These are phyloP conservation scores for Kandelia obovata DNA, from an alignment of 345 rosid species.

Conservation along the genomic window DNA sequence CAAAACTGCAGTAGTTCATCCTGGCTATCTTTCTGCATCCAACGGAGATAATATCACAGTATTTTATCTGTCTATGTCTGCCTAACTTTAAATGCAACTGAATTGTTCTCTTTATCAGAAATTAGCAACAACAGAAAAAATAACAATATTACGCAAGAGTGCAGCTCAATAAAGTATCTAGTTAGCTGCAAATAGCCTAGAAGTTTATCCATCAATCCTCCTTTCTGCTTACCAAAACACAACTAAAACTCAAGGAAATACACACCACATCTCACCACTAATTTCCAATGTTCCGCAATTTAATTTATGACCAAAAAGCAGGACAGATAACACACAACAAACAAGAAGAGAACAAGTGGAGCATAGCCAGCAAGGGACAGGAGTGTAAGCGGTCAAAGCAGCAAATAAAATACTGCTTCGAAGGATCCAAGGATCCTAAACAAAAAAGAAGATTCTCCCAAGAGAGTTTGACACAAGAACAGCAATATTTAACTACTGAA, in stretches of 20 bases:
- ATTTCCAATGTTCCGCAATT: background rate
- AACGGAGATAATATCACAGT: no score
- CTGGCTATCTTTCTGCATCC: constrained; percentile 1
- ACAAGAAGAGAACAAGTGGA: background rate
- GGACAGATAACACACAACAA: background rate
- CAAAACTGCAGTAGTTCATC: background rate
- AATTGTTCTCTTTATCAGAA: background rate
- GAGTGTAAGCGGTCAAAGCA: background rate
- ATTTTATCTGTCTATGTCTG: no score
- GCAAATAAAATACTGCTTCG: background rate
- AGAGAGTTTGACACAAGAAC: constrained; percentile 2
- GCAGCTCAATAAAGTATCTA: background rate
- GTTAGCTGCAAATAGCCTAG: background rate
- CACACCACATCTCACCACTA: background rate
- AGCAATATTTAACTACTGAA: constrained; percentile 1
- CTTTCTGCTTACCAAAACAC: background rate
- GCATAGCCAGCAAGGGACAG: background rate
- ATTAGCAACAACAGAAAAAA: background rate
- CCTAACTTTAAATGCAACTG: no score
- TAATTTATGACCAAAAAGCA: background rate
- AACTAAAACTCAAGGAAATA: no score
- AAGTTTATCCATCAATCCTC: background rate
- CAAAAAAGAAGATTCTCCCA: background rate
- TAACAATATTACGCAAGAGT: background rate
- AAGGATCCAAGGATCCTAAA: constrained; percentile 7